These are phyloP conservation scores for Pythium sp. DNA, from an alignment of 352 stramenopile species.

Conservation along the genomic window DNA sequence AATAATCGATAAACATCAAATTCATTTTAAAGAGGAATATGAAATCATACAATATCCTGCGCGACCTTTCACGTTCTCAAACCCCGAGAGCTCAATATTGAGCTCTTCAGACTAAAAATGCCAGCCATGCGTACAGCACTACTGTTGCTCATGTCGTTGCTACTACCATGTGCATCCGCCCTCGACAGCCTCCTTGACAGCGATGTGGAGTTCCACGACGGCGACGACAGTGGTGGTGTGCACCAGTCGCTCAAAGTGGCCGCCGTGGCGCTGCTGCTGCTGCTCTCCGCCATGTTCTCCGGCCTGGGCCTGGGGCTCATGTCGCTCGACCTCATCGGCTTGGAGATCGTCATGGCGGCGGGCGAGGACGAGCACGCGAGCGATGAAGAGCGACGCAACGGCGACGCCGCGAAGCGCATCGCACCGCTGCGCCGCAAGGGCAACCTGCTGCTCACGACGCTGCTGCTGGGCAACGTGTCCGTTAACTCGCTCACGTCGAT, in stretches of 20 bases:
- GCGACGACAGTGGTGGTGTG: constrained; percentile 12
- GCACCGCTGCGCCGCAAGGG: constrained; percentile 91
- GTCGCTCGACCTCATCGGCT: constrained; percentile 95
- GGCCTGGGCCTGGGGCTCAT: constrained; percentile 96
- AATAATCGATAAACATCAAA: not conserved
- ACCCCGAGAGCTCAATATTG: not conserved
- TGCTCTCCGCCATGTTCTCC: constrained; percentile 90
- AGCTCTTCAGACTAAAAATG: not conserved
- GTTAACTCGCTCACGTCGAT: constrained; percentile 98
- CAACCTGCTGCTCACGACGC: constrained; percentile 95
- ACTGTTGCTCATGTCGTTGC: constrained; percentile 6
- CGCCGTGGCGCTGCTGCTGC: constrained; percentile 55
- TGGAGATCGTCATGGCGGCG: constrained; percentile 95
- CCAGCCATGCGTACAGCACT: not conserved
- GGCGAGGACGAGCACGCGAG: constrained; percentile 86
- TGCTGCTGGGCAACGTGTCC: constrained; percentile 94
- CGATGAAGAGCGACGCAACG: constrained; percentile 56
- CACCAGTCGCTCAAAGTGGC: constrained; percentile 38
- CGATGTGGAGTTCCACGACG: not conserved
- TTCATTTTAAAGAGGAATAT: not conserved
- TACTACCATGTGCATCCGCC: not conserved
- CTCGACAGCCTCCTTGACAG: constrained; percentile 8
- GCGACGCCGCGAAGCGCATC: constrained; percentile 68
- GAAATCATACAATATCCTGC: too few relatives aligned
- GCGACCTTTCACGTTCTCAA: constrained; percentile 2